phyloP scores from a whole-genome alignment of 352 stramenopile genomes.

The Thraustochytrium striatum region DNA sequence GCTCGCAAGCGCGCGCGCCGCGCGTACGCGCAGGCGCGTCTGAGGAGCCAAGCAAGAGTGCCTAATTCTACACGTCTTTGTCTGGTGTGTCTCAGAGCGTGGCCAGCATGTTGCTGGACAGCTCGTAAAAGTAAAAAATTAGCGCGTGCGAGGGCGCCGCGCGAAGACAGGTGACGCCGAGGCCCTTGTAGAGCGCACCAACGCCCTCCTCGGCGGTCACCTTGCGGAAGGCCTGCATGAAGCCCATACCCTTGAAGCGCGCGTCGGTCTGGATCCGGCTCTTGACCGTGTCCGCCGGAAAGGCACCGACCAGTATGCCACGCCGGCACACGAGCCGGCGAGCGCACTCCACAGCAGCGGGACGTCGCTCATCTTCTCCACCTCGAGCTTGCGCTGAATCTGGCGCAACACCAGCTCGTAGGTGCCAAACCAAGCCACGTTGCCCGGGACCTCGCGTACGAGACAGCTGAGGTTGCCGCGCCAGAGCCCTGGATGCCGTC shows the following conservation, averaged over 20 bases:
- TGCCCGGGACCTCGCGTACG: slow-evolving; percentile 46
- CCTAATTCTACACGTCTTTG: no score
- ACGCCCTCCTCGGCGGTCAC: background rate
- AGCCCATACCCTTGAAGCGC: slow-evolving; percentile 17
- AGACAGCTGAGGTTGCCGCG: slow-evolving; percentile 49
- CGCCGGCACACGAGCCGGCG: slow-evolving; percentile 44
- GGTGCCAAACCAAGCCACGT: slow-evolving; percentile 48
- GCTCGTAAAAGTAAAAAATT: slow-evolving; percentile 51
- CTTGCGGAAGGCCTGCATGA: background rate
- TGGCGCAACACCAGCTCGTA: slow-evolving; percentile 45
- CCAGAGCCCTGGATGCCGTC: slow-evolving; percentile 43
- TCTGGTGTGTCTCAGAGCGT: no score
- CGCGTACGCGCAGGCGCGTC: no score
- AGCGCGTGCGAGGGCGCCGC: slow-evolving; percentile 43
- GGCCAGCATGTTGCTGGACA: slow-evolving; percentile 10
- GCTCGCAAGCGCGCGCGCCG: no score
- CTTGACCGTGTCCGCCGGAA: slow-evolving; percentile 50
- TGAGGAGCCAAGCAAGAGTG: no score
- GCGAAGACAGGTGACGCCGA: slow-evolving; percentile 30
- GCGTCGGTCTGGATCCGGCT: slow-evolving; percentile 41
- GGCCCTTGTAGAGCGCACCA: slow-evolving; percentile 40
- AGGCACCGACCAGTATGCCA: slow-evolving; percentile 49
- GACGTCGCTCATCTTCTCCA: slow-evolving; percentile 35
- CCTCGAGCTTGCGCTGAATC: slow-evolving; percentile 5
- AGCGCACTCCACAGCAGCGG: slow-evolving; percentile 34